phyloP scores from a whole-genome alignment of 73 alveolate species.

The Blepharisma stoltei region DNA sequence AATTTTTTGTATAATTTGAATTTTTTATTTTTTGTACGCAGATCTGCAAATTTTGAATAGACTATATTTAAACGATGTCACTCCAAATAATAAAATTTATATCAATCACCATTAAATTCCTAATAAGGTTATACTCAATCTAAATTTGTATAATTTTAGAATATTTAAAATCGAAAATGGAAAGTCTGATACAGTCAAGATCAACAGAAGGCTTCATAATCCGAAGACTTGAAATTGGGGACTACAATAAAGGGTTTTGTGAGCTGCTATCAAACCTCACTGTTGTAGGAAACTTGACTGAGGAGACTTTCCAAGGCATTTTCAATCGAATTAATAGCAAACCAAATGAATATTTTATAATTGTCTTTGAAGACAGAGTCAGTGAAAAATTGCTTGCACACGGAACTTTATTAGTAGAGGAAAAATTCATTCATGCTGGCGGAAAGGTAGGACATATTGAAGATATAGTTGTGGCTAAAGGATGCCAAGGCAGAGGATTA shows the following conservation, averaged over 20 bases:
- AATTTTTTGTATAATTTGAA: too few species aligned
- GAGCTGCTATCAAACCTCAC: background rate
- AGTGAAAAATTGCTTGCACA: background rate
- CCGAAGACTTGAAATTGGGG: background rate
- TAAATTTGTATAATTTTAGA: too few species aligned
- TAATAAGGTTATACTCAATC: too few species aligned
- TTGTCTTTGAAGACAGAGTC: background rate
- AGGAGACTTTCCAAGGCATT: background rate
- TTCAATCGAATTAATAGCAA: background rate
- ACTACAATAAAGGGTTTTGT: background rate
- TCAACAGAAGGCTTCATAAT: background rate
- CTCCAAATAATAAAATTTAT: too few species aligned
- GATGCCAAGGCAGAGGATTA: background rate
- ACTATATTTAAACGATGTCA: too few species aligned
- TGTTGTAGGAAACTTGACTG: background rate
- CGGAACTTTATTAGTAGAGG: background rate
- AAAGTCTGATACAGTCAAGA: too few species aligned
- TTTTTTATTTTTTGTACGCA: too few species aligned
- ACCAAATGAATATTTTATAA: background rate
- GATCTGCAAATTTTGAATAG: too few species aligned
- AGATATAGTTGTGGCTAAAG: background rate
- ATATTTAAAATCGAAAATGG: too few species aligned
- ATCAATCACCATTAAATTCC: too few species aligned
- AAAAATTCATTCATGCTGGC: background rate
- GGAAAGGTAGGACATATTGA: slow-evolving; percentile 12